A percentile compares a stretch with the other conserved stretches of the same genome.
phyloP scores from a whole-genome alignment of 2,329 filamentous ascomycete species.

The Verticillium dahliae region DNA sequence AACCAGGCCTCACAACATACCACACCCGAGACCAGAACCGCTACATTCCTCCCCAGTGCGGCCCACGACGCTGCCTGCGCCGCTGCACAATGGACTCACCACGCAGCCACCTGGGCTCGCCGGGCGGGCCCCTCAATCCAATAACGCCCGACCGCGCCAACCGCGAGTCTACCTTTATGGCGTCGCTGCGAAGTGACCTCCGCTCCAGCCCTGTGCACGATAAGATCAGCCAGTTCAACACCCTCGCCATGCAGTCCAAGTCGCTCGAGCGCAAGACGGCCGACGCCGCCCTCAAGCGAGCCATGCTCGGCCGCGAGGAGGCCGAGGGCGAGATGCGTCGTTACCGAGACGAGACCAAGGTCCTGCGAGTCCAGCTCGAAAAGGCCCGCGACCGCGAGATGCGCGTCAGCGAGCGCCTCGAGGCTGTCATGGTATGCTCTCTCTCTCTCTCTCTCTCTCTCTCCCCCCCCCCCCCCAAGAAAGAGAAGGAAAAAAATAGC shows the following conservation, averaged over 20 bases:
- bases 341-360: slow-evolving; percentile 53
- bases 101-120: slow-evolving; percentile 46
- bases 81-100: slow-evolving; percentile 30
- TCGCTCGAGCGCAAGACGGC: slow-evolving; percentile 58
- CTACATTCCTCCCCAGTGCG: background rate
- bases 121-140: slow-evolving; percentile 51
- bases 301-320: slow-evolving; percentile 63
- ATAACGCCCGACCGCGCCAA: slow-evolving; percentile 61
- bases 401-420: slow-evolving; percentile 59
- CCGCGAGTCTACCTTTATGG: slow-evolving; percentile 29
- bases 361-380: slow-evolving; percentile 51
- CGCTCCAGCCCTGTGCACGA: slow-evolving; percentile 59
- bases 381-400: slow-evolving; percentile 61
- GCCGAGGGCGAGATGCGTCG: slow-evolving; percentile 62
- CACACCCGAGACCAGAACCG: background rate
- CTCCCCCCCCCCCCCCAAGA: too few species aligned
- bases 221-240: slow-evolving; percentile 68
- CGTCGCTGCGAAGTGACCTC: slow-evolving; percentile 27
- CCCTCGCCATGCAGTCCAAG: slow-evolving; percentile 53
- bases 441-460: too few species aligned
- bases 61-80: background rate
- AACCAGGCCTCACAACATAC: background rate
- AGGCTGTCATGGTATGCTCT: slow-evolving; percentile 56
- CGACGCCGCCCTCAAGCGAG: slow-evolving; percentile 59
- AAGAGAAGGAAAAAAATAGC: background rate